Evolutionary conservation across 345 rosid species (phyloP).

Genomic region (Clarkia xantiana): DNA sequence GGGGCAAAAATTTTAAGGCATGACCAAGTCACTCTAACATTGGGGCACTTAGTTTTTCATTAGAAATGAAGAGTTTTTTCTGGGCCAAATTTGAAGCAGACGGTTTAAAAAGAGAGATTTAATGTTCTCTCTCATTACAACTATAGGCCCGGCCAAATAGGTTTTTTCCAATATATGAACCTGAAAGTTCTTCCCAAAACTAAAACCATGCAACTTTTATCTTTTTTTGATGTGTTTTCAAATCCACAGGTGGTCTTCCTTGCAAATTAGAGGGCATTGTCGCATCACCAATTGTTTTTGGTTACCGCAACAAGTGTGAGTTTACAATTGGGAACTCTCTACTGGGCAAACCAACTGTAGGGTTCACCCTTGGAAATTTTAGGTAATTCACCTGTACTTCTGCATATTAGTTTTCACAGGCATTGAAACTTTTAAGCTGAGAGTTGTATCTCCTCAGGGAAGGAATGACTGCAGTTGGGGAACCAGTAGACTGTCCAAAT

Average conservation of each 20-base stretch:
- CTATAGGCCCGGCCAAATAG: too few relatives aligned
- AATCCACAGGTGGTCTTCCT: conserved; percentile 73
- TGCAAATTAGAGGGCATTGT: conserved; percentile 75
- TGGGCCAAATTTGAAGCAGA: too few relatives aligned
- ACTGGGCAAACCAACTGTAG: conserved; percentile 69
- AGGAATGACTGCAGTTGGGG: conserved; percentile 94
- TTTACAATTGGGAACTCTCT: conserved; percentile 80
- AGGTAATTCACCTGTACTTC: conserved; percentile 31
- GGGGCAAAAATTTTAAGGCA: not conserved
- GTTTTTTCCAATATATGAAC: too few relatives aligned
- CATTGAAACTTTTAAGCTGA: conserved; percentile 10
- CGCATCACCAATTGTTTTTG: conserved; percentile 66
- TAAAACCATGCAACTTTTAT: not conserved
- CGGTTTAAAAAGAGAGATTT: too few relatives aligned
- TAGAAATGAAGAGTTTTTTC: too few relatives aligned
- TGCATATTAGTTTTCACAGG: conserved; percentile 4
- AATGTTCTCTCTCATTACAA: too few relatives aligned
- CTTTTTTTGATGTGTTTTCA: not conserved
- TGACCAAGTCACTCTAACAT: too few relatives aligned
- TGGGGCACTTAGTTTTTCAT: too few relatives aligned
- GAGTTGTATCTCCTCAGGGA: conserved; percentile 32
- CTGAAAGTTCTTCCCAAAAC: too few relatives aligned
- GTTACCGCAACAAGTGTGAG: conserved; percentile 90
- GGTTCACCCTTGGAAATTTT: conserved; percentile 87
- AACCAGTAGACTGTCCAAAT: conserved; percentile 80